Evolutionary conservation across 129 eudicot genomes (phyloP).

Genomic region (Rutidosis leptorrhynchoides): DNA sequence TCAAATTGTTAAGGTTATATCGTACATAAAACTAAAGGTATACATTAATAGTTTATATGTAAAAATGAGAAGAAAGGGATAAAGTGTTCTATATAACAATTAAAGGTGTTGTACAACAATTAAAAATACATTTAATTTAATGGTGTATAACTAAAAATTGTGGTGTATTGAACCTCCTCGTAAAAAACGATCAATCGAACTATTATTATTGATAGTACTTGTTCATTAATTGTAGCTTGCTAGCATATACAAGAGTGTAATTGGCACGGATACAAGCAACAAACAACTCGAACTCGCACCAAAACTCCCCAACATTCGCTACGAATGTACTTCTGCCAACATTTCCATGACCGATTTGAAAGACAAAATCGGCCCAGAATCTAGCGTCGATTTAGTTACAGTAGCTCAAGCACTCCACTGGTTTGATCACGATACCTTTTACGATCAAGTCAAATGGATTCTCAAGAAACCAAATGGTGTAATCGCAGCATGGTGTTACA

Average conservation of each 20-base stretch:
- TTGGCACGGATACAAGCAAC: conserved; percentile 75
- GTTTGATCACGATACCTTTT: conserved; percentile 57
- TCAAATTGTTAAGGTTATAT: too few species aligned
- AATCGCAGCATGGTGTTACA: conserved; percentile 83
- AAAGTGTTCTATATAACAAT: too few species aligned
- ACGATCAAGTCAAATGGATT: conserved; percentile 48
- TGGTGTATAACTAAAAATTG: too few species aligned
- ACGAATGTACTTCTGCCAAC: conserved; percentile 47
- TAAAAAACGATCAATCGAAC: background rate
- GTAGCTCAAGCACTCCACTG: conserved; percentile 79
- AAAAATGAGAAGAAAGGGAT: too few species aligned
- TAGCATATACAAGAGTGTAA: conserved; percentile 50
- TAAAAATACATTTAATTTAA: too few species aligned
- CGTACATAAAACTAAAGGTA: too few species aligned
- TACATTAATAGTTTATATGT: too few species aligned
- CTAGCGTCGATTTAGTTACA: conserved; percentile 58
- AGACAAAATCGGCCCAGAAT: conserved; percentile 25
- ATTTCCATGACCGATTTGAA: conserved; percentile 42
- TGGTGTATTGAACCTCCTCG: too few species aligned
- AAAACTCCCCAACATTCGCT: conserved; percentile 57
- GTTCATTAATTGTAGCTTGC: conserved; percentile 43
- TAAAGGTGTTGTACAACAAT: too few species aligned
- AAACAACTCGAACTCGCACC: conserved; percentile 74
- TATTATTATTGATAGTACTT: background rate
- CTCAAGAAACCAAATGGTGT: conserved; percentile 77